Evolutionary conservation across 108 stramenopile species (phyloP).

Genomic region (Craspedostauros australis): DNA sequence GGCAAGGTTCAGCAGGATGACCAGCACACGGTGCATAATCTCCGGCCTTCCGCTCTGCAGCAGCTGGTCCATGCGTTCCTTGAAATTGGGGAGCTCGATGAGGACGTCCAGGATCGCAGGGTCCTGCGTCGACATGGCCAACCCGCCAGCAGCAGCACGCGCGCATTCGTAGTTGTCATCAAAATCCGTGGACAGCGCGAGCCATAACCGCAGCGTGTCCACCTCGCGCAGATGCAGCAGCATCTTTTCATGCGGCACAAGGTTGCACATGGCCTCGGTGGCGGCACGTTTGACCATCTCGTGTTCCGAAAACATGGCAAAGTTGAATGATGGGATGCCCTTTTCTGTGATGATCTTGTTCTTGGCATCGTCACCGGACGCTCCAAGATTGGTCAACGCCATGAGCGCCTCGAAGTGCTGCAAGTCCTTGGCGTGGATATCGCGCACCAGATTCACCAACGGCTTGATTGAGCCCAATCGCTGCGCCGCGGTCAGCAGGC

Average conservation of each 20-base stretch:
- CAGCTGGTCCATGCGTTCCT: slow-evolving; percentile 40
- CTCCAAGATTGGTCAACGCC: slow-evolving; percentile 90
- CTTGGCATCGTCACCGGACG: slow-evolving; percentile 83
- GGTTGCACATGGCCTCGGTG: slow-evolving; percentile 92
- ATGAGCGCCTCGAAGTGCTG: slow-evolving; percentile 93
- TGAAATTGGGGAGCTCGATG: slow-evolving; percentile 39
- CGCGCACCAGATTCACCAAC: slow-evolving; percentile 78
- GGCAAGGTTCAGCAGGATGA: slow-evolving; percentile 50
- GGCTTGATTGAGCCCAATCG: slow-evolving; percentile 84
- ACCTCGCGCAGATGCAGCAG: slow-evolving; percentile 60
- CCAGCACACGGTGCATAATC: slow-evolving; percentile 78
- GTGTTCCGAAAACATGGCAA: slow-evolving; percentile 93
- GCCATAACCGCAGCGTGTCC: slow-evolving; percentile 83
- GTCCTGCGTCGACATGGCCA: slow-evolving; percentile 80
- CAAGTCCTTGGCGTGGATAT: slow-evolving; percentile 82
- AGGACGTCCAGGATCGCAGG: slow-evolving; percentile 47
- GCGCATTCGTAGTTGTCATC: slow-evolving; percentile 73
- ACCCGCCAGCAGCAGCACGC: slow-evolving; percentile 78
- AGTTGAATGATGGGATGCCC: slow-evolving; percentile 71
- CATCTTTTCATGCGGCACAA: slow-evolving; percentile 75
- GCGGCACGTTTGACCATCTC: slow-evolving; percentile 92
- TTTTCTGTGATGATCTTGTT: slow-evolving; percentile 79
- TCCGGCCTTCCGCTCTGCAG: slow-evolving; percentile 73
- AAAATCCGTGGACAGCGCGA: slow-evolving; percentile 81
- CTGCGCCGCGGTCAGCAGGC: slow-evolving; percentile 82